Evolutionary conservation across 306 rosid genomes (phyloP), one percentile per base, ranked within the genome.

Genomic region (Prunus mira): DNA sequence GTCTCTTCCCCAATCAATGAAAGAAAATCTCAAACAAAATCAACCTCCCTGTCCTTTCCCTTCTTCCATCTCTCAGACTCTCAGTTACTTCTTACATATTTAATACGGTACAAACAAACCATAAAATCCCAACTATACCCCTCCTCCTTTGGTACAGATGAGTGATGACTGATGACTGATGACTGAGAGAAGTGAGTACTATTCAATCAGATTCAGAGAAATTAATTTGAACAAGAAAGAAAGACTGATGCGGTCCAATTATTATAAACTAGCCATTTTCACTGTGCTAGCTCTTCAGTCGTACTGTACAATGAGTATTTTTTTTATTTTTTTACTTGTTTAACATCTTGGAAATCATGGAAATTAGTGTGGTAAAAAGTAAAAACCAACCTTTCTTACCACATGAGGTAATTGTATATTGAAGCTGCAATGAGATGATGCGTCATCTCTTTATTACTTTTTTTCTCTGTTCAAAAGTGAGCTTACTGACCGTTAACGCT

Each of bases 31-130:
- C 79, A 65, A 67, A 76, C 73, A 68, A 74, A 76, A 83, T 83
- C 86, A 79, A 79, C 64, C 61, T 34, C 47, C 62, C 2, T 71
- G 85, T 82, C 85, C 82, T 81, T 79, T 82, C 25, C 78, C 74
- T 69, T 19, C 71, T 58, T 73, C 41, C 66, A 15, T 22, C 75
- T 58, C 80, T 43, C 67, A 57, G 49, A 65, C 76, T 76, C 80
- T 80, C 78, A 80, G 86, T 88, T 81, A 78, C 86, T 78, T 84
- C 86, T 80, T 84, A 72, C 85, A 46, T 12, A 9, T 25, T 79
- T 69, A 78, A 86, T 77, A 80, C 65, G 30, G 30, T 68, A 69
- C 75, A 63, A 74, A 34, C 28, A 70, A n/a, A 65, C 71, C 50
- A 11, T 5, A 38, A 75, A 79, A 65, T 75, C 79, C 75, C 79